Base-by-base conservation (phyloP, 2,329 filamentous ascomycete genomes). In the Cordyceps pruinosa region DNA sequence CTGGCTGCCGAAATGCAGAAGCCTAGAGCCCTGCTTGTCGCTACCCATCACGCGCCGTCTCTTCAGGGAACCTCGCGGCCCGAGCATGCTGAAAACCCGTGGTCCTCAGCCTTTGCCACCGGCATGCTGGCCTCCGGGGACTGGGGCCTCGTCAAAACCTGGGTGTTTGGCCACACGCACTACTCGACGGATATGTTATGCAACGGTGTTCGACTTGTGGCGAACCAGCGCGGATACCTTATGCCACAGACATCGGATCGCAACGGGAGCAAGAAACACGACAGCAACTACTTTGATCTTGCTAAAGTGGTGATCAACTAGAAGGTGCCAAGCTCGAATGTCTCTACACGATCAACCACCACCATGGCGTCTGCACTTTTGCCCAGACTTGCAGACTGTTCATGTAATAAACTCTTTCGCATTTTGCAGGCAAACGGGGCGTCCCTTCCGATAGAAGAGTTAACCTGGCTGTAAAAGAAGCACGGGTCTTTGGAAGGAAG, bases 21-120 rank as follows among this genome's bases (percentile, higher is more conserved):
- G 17, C 56, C 50, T 1, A 61, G 66, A 48, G 61, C 49, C 41
- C 55, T 83, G 6, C 58, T 85, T 0, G 73, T 85, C 0, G 73
- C 78, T 0, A 85, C 81, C 0, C 80, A 85, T 54, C 82, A 85
- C 62, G 80, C 81, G 2, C 82, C 82, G 1, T 77, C 71, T n/a
- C 61, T 79, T 0, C 60, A 73, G 45, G 73, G 72, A 7, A 77
- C 78, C 2, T 78, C 80, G 0, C 70, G 71, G 2, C 80, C 81
- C 0, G 72, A 77, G 60, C 70, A 85, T 50, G 63, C 70, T 3
- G 66, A 71, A 17, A 79, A 72, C 23, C 73, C 75, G 0, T 78
- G 75, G 72, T 72, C 68, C 2, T 72, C 72, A 8, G 81, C 76
- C 0, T 85, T 83, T 65, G 77, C 75, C 5, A 83, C 80, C 0